Percentiles rank a stretch among this genome's conserved stretches.
Evolutionary conservation across 106 monocot genomes (phyloP).

Genomic region (Dendrobium huoshanense): DNA sequence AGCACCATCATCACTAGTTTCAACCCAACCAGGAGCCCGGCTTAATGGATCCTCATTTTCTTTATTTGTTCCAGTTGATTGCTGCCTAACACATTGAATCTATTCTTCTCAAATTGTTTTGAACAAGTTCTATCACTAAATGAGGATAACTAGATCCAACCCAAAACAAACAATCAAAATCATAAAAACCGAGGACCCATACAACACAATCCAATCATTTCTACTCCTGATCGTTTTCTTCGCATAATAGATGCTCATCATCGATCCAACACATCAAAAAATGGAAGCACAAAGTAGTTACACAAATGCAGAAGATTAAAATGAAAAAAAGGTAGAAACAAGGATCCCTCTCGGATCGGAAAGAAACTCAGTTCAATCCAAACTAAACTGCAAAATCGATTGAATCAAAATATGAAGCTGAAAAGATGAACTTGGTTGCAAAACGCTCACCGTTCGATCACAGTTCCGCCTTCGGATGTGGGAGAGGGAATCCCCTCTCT

Average conservation of each 20-base stretch:
- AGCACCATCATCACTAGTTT: not conserved
- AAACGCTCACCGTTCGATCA: slow-evolving; percentile 7
- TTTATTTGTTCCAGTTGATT: too few relatives aligned
- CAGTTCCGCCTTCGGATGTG: not conserved
- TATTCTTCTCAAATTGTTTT: not conserved
- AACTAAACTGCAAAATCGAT: not conserved
- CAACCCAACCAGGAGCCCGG: not conserved
- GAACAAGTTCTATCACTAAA: not conserved
- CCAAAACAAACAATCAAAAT: not conserved
- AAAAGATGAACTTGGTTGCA: not conserved
- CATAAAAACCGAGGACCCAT: not conserved
- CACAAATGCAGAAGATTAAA: not conserved
- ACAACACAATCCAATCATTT: not conserved
- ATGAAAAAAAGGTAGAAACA: not conserved
- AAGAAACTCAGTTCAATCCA: not conserved
- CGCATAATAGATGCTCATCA: not conserved
- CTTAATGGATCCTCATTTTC: not conserved
- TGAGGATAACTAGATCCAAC: not conserved
- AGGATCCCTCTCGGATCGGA: not conserved
- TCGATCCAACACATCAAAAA: not conserved
- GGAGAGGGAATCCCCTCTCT: not conserved
- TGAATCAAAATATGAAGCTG: not conserved
- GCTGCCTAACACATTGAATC: not conserved
- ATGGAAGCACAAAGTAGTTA: not conserved
- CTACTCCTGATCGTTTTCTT: not conserved